Evolutionary conservation across 352 stramenopile genomes (phyloP).

Genomic region (Globisporangium apiculatum): DNA sequence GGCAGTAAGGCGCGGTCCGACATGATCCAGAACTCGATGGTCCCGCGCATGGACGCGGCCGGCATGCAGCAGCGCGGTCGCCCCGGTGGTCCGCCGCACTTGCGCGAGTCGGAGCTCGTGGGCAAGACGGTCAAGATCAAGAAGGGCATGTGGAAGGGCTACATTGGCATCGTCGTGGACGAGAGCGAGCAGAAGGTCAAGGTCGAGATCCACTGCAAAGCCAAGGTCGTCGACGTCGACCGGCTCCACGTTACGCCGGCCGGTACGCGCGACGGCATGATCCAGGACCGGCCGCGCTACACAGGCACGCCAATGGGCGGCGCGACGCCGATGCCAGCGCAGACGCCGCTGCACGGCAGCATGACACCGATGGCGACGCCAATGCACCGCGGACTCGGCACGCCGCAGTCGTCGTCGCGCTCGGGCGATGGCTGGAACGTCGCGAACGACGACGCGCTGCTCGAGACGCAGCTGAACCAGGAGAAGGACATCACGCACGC

Average conservation of each 20-base stretch:
- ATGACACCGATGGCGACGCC: constrained; percentile 87
- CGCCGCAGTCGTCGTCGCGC: constrained; percentile 54
- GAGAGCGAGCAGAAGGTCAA: constrained; percentile 88
- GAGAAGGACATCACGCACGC: constrained; percentile 87
- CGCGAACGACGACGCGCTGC: constrained; percentile 77
- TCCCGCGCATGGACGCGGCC: constrained; percentile 49
- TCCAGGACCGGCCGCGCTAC: constrained; percentile 68
- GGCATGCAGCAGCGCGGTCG: constrained; percentile 30
- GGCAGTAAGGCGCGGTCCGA: constrained; percentile 83
- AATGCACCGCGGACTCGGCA: constrained; percentile 75
- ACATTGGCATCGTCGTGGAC: constrained; percentile 89
- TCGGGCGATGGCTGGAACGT: constrained; percentile 78
- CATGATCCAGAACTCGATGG: constrained; percentile 82
- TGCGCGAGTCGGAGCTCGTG: constrained; percentile 69
- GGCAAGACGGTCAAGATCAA: constrained; percentile 90
- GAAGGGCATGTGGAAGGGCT: constrained; percentile 88
- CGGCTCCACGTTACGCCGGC: constrained; percentile 68
- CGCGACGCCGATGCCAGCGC: constrained; percentile 68
- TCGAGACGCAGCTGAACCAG: constrained; percentile 86
- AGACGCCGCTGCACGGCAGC: constrained; percentile 79
- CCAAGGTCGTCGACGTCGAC: constrained; percentile 84
- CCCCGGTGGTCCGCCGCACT: constrained; percentile 22
- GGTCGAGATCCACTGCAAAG: constrained; percentile 89
- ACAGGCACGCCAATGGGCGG: constrained; percentile 71
- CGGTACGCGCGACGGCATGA: constrained; percentile 68